These are phyloP conservation scores for Wickerhamomyces sydowiorum DNA, from an alignment of 805 yeast genomes.

Conservation along the genomic window DNA sequence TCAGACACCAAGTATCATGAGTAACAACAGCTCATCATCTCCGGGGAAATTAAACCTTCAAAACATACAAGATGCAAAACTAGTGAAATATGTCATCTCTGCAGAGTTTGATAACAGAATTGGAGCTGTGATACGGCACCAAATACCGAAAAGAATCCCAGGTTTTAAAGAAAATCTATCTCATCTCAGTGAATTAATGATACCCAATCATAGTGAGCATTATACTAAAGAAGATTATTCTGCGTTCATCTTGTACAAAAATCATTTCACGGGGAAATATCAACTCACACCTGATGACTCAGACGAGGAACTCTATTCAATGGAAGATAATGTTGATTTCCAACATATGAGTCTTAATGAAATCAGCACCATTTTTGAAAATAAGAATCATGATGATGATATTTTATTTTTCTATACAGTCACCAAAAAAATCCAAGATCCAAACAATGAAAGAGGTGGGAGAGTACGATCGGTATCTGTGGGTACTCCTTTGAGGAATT, in stretches of 20 bases:
- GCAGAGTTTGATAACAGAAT: slow-evolving; percentile 77
- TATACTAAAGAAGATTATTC: slow-evolving; percentile 55
- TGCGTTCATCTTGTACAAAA: slow-evolving; percentile 43
- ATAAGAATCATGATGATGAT: slow-evolving; percentile 17
- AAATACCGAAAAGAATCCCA: slow-evolving; percentile 44
- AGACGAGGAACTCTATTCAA: slow-evolving; percentile 8
- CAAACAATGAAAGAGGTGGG: slow-evolving; percentile 48
- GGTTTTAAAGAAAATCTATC: slow-evolving; percentile 28
- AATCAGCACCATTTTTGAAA: slow-evolving; percentile 18
- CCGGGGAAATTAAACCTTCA: neutral
- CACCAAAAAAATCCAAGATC: slow-evolving; percentile 42
- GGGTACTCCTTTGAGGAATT: slow-evolving; percentile 46
- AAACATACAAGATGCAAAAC: slow-evolving; percentile 12
- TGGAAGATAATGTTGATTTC: slow-evolving; percentile 10
- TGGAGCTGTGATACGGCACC: slow-evolving; percentile 63
- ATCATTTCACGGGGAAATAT: slow-evolving; percentile 24
- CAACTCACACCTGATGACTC: slow-evolving; percentile 12
- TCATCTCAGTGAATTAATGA: slow-evolving; percentile 48
- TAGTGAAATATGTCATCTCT: slow-evolving; percentile 53
- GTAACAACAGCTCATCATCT: neutral
- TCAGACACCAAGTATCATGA: neutral
- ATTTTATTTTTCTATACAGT: slow-evolving; percentile 52
- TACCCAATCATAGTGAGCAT: slow-evolving; percentile 55
- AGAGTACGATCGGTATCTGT: slow-evolving; percentile 53
- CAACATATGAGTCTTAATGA: slow-evolving; percentile 9